Evolutionary conservation across 148 eudicot species (phyloP), one percentile per base, ranked within the genome.

Genomic region (Nyssa sinensis): DNA sequence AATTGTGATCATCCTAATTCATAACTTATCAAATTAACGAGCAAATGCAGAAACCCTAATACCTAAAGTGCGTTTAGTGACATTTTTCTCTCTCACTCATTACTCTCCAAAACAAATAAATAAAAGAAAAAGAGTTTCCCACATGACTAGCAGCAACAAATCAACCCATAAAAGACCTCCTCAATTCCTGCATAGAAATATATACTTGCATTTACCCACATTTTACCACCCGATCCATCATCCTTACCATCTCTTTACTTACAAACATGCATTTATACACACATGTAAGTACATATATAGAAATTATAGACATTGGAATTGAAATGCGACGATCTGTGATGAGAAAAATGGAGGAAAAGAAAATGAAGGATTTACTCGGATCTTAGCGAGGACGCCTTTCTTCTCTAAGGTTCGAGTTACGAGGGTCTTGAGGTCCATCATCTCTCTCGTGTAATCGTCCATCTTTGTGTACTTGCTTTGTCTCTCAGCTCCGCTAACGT

Each of bases 391-490:
- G 44, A 93, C 94, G 53, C 98, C 98, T 58, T 93, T 93, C 81
- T 91, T 93, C 72, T 93, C 98, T 31, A 93, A 91, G 72, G 93
- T 91, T 41, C 98, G 93, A 34, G 98, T 91, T 65, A 93, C 97
- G 17, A 91, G 91, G 83, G 98, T 93, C 79, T 91, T 93, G 62
- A 93, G 92, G 80, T 93, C 98, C 98, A 91, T 89, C 97, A 91
- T 93, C 86, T 93, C 97, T 81, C 97, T 66, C 7, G 98, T 93
- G 63, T 93, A 93, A 76, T 93, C 97, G 74, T 93, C 94, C 98
- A 93, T 94, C 17, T 44, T 19, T 44, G 9, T 41, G 13, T 41
- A 2, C 16, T 19, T 44, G 16, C 51, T 44, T 44, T 44, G 44
- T 44, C 1, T 44, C 51, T 44, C 51, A 12, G 17, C 51, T n/a